phyloP scores from a whole-genome alignment of 2,329 filamentous ascomycete species.

The Aspergillus fructus region DNA sequence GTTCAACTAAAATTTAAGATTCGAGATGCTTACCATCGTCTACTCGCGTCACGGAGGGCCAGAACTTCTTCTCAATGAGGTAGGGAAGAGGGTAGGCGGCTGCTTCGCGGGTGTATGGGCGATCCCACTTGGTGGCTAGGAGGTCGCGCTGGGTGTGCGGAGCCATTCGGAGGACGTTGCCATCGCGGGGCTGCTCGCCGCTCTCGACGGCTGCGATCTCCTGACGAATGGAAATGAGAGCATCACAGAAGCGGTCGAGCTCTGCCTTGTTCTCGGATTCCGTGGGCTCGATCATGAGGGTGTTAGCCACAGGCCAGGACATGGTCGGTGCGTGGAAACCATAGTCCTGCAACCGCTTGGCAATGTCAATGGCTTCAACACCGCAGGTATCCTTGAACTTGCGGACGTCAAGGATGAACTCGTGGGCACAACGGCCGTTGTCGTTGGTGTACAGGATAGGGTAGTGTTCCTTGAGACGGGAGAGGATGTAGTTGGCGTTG shows the following conservation, averaged over 20 bases:
- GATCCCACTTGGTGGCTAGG: constrained; percentile 72
- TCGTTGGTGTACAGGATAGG: constrained; percentile 90
- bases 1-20: background rate
- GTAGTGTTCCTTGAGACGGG: constrained; percentile 81
- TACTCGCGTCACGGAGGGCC: constrained; percentile 81
- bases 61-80: constrained; percentile 95
- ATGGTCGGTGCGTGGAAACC: constrained; percentile 97
- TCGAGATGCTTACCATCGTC: constrained; percentile 69
- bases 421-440: constrained; percentile 85
- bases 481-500: constrained; percentile 95
- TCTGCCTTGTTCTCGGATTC: constrained; percentile 91
- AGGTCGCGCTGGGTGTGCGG: constrained; percentile 85
- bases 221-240: constrained; percentile 77
- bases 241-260: constrained; percentile 89
- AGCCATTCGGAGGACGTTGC: constrained; percentile 84
- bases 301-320: constrained; percentile 93
- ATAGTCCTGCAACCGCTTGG: constrained; percentile 95
- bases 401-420: constrained; percentile 91
- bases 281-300: constrained; percentile 96
- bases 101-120: constrained; percentile 76
- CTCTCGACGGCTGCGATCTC: constrained; percentile 85
- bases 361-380: constrained; percentile 89
- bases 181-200: constrained; percentile 69
- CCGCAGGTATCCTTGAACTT: constrained; percentile 79
- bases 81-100: constrained; percentile 84